Percentiles rank a stretch among this genome's conserved stretches.
These are phyloP conservation scores for Xylaria sp. DNA, from an alignment of 2,329 filamentous ascomycete genomes.

Conservation along the genomic window DNA sequence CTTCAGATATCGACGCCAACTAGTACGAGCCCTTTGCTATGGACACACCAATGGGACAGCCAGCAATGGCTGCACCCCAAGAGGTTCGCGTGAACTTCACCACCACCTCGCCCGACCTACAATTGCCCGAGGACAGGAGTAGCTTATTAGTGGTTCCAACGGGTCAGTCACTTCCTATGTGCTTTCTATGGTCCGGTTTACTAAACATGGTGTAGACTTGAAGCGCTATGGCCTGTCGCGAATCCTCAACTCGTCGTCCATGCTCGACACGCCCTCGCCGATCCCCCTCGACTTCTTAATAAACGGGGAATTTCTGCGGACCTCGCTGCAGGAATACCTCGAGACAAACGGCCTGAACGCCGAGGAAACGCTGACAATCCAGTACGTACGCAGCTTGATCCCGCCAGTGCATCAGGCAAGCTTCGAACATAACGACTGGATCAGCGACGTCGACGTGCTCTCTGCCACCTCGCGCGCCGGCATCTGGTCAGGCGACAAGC, in stretches of 20 bases:
- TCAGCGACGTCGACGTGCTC: constrained; percentile 85
- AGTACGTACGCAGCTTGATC: constrained; percentile 92
- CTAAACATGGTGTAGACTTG: constrained; percentile 61
- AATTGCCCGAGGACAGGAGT: constrained; percentile 69
- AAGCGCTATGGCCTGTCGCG: constrained; percentile 77
- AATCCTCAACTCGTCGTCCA: constrained; percentile 77
- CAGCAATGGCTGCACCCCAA: constrained; percentile 46
- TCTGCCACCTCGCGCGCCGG: constrained; percentile 73
- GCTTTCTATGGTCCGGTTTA: neutral
- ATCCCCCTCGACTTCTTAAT: constrained; percentile 94
- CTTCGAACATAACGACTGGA: constrained; percentile 98
- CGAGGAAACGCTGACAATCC: constrained; percentile 86
- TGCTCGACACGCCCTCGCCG: constrained; percentile 72
- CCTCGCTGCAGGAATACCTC: constrained; percentile 91
- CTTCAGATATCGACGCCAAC: constrained; percentile 1
- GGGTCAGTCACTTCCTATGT: constrained; percentile 54
- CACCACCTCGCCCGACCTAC: constrained; percentile 69
- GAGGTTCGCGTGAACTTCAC: constrained; percentile 77
- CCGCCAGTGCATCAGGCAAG: constrained; percentile 90
- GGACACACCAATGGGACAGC: constrained; percentile 44
- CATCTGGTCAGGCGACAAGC: constrained; percentile 62
- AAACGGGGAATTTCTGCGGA: constrained; percentile 90
- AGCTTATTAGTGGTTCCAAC: constrained; percentile 71
- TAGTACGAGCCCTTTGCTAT: constrained; percentile 25
- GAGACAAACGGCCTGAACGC: constrained; percentile 85